These are phyloP conservation scores for Tetradesmus obliquus DNA, from an alignment of 139 green algal species.

Conservation along the genomic window DNA sequence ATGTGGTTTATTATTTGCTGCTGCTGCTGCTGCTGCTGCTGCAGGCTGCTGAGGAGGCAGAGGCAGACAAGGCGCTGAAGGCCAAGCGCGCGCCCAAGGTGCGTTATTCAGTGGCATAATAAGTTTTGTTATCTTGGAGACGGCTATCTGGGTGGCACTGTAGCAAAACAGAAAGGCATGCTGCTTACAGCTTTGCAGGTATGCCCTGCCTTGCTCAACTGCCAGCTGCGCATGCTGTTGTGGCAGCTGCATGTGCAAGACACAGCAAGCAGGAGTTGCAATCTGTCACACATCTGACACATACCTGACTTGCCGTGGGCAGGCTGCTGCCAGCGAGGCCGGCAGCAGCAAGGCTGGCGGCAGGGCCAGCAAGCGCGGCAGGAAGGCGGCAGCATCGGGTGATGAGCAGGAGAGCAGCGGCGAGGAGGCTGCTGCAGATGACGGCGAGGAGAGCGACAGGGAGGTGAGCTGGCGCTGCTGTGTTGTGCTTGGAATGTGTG, in stretches of 20 bases:
- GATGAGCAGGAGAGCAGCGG: conserved; percentile 12
- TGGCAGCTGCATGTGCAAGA: neutral
- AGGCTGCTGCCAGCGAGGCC: neutral
- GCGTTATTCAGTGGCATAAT: no score
- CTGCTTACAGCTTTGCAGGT: no score
- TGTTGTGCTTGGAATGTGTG: neutral
- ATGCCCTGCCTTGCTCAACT: no score
- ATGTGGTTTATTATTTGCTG: no score
- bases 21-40: neutral
- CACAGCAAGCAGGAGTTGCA: neutral
- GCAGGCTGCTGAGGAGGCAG: conserved; percentile 20
- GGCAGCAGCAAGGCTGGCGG: neutral
- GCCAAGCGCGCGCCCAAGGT: conserved; percentile 16
- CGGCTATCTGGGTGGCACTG: no score
- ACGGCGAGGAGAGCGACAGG: conserved; percentile 31
- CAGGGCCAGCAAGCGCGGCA: neutral
- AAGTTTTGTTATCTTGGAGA: no score
- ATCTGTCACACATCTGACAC: neutral
- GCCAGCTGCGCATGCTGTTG: neutral
- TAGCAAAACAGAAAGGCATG: no score
- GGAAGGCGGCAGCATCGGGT: neutral
- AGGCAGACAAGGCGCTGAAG: neutral
- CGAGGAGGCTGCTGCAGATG: neutral
- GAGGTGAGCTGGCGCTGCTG: neutral
- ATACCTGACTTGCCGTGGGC: neutral